Conservation (phyloP, 2,329 filamentous ascomycete genomes). For the Xylaria multiplex region DNA sequence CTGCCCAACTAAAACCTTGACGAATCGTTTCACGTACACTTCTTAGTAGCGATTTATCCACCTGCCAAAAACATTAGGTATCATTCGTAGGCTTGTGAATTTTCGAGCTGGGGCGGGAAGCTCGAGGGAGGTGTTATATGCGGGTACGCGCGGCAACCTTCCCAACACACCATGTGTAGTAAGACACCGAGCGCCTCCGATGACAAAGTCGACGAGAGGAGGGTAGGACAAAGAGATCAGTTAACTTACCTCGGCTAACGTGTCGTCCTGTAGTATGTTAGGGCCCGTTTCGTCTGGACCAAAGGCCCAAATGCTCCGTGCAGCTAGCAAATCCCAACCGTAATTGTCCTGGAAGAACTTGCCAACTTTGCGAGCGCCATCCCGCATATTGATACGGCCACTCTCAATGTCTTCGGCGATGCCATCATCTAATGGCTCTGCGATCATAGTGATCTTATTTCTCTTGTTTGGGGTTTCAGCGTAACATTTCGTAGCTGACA, state of each 20-base stretch:
- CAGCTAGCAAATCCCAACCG: slow-evolving; percentile 94
- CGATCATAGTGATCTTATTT: slow-evolving; percentile 99
- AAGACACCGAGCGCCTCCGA: slow-evolving; percentile 40
- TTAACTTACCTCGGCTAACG: slow-evolving; percentile 78
- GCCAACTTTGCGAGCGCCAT: slow-evolving; percentile 90
- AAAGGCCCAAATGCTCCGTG: slow-evolving; percentile 97
- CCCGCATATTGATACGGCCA: slow-evolving; percentile 88
- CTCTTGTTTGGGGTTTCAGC: slow-evolving; percentile 98
- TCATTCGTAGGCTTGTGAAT: slow-evolving; percentile 37
- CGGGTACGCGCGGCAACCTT: slow-evolving; percentile 40
- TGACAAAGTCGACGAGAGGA: slow-evolving; percentile 15
- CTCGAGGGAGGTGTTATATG: slow-evolving; percentile 40
- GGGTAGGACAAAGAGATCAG: slow-evolving; percentile 28
- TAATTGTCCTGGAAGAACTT: slow-evolving; percentile 98
- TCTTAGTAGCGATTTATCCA: slow-evolving; percentile 90
- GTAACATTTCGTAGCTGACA: slow-evolving; percentile 97
- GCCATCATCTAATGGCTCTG: slow-evolving; percentile 92
- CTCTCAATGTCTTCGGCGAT: slow-evolving; percentile 95
- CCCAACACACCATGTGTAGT: slow-evolving; percentile 41
- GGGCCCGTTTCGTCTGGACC: slow-evolving; percentile 94
- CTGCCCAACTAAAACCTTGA: slow-evolving; percentile 97
- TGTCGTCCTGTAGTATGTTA: slow-evolving; percentile 97
- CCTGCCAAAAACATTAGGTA: slow-evolving; percentile 59
- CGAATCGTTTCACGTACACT: slow-evolving; percentile 91
- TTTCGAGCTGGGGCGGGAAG: slow-evolving; percentile 43